phyloP scores from a whole-genome alignment of 169 alveolate species.

The Plasmodium fragile region DNA sequence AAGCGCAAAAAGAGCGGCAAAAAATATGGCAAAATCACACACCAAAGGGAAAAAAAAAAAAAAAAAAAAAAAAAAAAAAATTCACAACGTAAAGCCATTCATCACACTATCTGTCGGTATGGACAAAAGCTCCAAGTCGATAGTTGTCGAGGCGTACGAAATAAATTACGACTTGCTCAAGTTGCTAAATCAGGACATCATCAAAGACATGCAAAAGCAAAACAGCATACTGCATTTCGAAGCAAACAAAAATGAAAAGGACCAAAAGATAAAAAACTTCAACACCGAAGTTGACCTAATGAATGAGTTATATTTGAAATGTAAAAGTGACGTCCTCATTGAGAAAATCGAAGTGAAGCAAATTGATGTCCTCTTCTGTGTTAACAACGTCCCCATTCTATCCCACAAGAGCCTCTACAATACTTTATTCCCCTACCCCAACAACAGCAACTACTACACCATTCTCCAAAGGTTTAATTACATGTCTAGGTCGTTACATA shows the following conservation, averaged over 20 bases:
- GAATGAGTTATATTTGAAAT: slow-evolving; percentile 75
- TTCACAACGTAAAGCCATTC: slow-evolving; percentile 47
- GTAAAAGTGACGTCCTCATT: slow-evolving; percentile 50
- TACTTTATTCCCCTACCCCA: slow-evolving; percentile 60
- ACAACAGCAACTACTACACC: slow-evolving; percentile 33
- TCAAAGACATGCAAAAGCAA: slow-evolving; percentile 67
- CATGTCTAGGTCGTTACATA: slow-evolving; percentile 44
- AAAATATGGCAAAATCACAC: not conserved
- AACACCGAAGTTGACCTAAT: slow-evolving; percentile 66
- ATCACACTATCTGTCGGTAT: slow-evolving; percentile 69
- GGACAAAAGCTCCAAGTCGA: slow-evolving; percentile 42
- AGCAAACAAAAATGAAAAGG: slow-evolving; percentile 40
- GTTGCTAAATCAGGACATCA: slow-evolving; percentile 42
- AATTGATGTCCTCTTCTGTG: slow-evolving; percentile 66
- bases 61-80: slow-evolving; percentile 45
- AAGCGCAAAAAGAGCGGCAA: not conserved
- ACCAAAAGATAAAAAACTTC: slow-evolving; percentile 59
- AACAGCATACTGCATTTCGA: slow-evolving; percentile 70
- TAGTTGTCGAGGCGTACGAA: slow-evolving; percentile 75
- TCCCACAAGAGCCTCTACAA: slow-evolving; percentile 60
- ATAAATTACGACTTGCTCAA: slow-evolving; percentile 61
- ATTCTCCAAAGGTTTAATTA: slow-evolving; percentile 62
- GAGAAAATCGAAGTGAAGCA: slow-evolving; percentile 59
- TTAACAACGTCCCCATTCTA: slow-evolving; percentile 64
- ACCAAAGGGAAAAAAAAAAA: slow-evolving; percentile 17